Base-by-base conservation (phyloP, 768 basidiomycete species). In the Lactarius psammicola region DNA sequence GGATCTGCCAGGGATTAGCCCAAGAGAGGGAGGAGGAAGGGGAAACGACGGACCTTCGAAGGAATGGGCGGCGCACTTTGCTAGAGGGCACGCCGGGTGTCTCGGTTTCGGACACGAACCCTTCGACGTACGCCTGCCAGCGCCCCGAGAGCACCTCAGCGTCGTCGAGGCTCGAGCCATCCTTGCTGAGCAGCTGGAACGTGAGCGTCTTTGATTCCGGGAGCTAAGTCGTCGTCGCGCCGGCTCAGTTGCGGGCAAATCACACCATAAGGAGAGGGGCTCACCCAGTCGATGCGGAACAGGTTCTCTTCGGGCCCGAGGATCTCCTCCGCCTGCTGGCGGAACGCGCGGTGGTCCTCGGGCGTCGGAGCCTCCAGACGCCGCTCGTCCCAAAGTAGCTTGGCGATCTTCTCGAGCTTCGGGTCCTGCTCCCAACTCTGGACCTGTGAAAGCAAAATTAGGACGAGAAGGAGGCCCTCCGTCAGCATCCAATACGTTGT, bases 221-320 rank as follows among this genome's bases (percentile, higher is more conserved):
- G 3, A 89, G 78, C 91, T 93, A n/a, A n/a, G n/a, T n/a, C n/a
- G n/a, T n/a, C n/a, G n/a, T n/a, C n/a, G n/a, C 38, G 30, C 20
- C 7, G 9, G 44, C 13, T 57, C 11, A 49, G 26, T n/a, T 9
- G 17, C 20, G 13, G 34, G 59, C n/a, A 4, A n/a, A 38, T 10
- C 15, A n/a, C n/a, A n/a, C n/a, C n/a, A n/a, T n/a, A n/a, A n/a
- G n/a, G n/a, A n/a, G n/a, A n/a, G n/a, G n/a, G n/a, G n/a, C n/a
- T 20, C 70, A 91, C 91, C 90, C 91, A 93, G 72, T 91, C 89
- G 34, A 92, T 83, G 7, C 90, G 81, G 77, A 90, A 92, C 17
- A 92, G 74, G 71, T 90, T 90, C 72, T 92, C 89, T 66, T 92
- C 90, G 0, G 87, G 85, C 11, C 88, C 88, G 55, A 89, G 74